These are phyloP conservation scores for Marsdenia floribunda DNA, from an alignment of 257 asterid species.

Conservation along the genomic window DNA sequence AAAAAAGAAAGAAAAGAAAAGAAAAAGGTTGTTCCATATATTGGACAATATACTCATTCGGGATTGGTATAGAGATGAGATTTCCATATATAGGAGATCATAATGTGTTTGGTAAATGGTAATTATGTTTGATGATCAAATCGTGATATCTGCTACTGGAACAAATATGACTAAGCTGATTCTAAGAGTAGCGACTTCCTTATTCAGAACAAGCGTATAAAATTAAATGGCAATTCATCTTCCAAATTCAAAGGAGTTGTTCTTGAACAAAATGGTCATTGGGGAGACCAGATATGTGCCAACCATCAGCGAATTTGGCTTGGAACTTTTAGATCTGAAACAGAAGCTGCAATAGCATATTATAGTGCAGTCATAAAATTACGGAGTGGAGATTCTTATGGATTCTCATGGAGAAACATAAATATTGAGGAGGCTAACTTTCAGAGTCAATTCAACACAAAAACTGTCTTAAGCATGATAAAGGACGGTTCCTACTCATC, in stretches of 20 bases:
- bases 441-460: slow-evolving; percentile 44
- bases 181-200: too few species aligned
- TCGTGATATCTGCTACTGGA: too few species aligned
- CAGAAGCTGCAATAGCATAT: slow-evolving; percentile 66
- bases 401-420: slow-evolving; percentile 42
- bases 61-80: too few species aligned
- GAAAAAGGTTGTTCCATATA: too few species aligned
- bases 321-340: slow-evolving; percentile 57
- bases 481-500: slow-evolving; percentile 42
- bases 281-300: slow-evolving; percentile 76
- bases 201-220: too few species aligned
- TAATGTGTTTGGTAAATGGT: too few species aligned
- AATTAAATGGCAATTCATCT: too few species aligned
- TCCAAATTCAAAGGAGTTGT: slow-evolving; percentile 71
- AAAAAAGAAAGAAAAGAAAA: too few species aligned
- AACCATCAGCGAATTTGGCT: slow-evolving; percentile 67
- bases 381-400: slow-evolving; percentile 22
- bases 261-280: slow-evolving; percentile 61
- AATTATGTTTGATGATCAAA: too few species aligned
- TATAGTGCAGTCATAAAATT: slow-evolving; percentile 55
- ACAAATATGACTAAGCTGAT: too few species aligned
- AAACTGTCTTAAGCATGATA: slow-evolving; percentile 31
- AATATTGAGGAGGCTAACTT: slow-evolving; percentile 39
- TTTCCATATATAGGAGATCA: too few species aligned
- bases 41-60: too few species aligned